Base-by-base conservation (phyloP, 495 filamentous ascomycete genomes). In the Xylaria curta region DNA sequence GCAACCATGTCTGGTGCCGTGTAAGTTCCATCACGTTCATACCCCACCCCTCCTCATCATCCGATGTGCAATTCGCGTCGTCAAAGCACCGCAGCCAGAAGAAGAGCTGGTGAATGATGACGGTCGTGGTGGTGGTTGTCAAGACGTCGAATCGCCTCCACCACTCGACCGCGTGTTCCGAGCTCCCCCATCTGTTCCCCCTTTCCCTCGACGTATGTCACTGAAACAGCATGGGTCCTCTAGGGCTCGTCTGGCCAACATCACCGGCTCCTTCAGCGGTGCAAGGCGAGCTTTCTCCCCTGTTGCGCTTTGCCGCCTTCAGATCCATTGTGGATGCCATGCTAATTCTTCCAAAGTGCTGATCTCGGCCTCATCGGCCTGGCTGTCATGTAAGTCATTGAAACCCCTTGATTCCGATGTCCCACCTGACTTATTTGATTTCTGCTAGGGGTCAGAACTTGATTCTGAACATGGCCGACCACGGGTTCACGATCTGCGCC, bases 311-410 rank as follows among this genome's bases (percentile, higher is more conserved):
- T 49, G 70, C 47, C 72, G 68, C 62, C 73, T 58, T 47, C n/a
- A 46, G 51, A 49, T 62, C 58, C 26, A 69, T 71, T 73, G 24
- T 74, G 75, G 73, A 71, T 79, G 77, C 44, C 76, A 82, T 87
- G 82, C 85, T 88, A 82, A 88, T 81, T 68, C 76, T 80, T 79
- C 71, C 76, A 74, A 85, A 89, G 87, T 81, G 89, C 87, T 87
- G 92, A 99, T 91, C 94, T 99, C 86, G 96, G 96, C 89, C 94
- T 99, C 81, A 98, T 99, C 85, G 96, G 96, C 91, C 89, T 99
- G 88, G 96, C 97, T 84, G 95, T 99, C 80, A 98, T 99, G 96
- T 89, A 85, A 80, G 86, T 83, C 76, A 33, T 17, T 28, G 44
- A 4, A 0, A 24, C 24, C 33, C 47, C 46, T 21, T 21, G 9